These are phyloP conservation scores for Gonapodya prolifera DNA, from an alignment of 192 early-diverging fungal genomes.

Conservation along the genomic window DNA sequence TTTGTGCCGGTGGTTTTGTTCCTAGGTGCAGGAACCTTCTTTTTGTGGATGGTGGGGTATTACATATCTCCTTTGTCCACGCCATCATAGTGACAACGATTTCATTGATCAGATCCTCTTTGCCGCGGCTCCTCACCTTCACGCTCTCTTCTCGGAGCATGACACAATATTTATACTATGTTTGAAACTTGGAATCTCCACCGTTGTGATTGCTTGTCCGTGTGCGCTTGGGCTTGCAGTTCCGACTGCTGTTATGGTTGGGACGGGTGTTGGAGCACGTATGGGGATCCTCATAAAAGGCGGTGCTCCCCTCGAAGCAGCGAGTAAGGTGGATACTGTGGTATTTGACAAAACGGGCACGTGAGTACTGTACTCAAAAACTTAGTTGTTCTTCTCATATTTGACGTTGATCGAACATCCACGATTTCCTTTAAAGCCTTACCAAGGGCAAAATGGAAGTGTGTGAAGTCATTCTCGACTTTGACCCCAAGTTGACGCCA, in stretches of 20 bases:
- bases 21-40: slow-evolving; percentile 57
- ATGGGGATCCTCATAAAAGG: slow-evolving; percentile 95
- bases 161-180: slow-evolving; percentile 46
- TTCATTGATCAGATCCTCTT: slow-evolving; percentile 12
- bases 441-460: slow-evolving; percentile 52
- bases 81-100: too few species aligned
- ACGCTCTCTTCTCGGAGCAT: slow-evolving; percentile 15
- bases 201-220: slow-evolving; percentile 76
- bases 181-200: slow-evolving; percentile 82
- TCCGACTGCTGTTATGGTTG: slow-evolving; percentile 97
- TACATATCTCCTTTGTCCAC: too few species aligned
- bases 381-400: too few species aligned
- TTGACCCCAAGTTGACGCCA: background rate
- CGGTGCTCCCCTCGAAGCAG: slow-evolving; percentile 70
- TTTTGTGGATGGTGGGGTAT: slow-evolving; percentile 59
- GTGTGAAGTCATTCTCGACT: background rate
- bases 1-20: slow-evolving; percentile 83
- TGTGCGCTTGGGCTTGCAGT: slow-evolving; percentile 82
- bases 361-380: background rate
- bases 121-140: slow-evolving; percentile 5
- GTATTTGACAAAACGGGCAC: slow-evolving; percentile 99
- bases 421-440: slow-evolving; percentile 25
- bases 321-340: slow-evolving; percentile 66
- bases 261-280: slow-evolving; percentile 90
- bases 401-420: too few species aligned